A percentile compares a stretch with the other conserved stretches of the same genome.
These are phyloP conservation scores for Pseudozyma hubeiensis DNA, from an alignment of 1,284 basidiomycete genomes.

Conservation along the genomic window DNA sequence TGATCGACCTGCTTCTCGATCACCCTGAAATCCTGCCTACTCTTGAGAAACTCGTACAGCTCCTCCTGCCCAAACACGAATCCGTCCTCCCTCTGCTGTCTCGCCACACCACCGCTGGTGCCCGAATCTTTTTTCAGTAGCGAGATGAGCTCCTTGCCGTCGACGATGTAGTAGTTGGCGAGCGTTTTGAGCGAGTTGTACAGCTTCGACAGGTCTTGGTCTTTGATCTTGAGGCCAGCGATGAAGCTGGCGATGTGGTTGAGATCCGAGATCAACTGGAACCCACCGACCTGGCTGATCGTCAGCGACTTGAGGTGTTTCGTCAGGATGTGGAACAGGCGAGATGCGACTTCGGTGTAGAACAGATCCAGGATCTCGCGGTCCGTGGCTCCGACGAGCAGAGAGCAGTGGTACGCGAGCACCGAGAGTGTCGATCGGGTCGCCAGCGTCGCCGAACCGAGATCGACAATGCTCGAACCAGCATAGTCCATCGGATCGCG, in stretches of 20 bases:
- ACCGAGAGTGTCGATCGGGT: slow-evolving; percentile 87
- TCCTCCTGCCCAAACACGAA: slow-evolving; percentile 76
- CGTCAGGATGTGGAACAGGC: slow-evolving; percentile 88
- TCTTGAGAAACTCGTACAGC: slow-evolving; percentile 67
- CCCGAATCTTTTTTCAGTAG: slow-evolving; percentile 14
- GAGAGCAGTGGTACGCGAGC: slow-evolving; percentile 86
- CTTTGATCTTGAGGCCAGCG: slow-evolving; percentile 63
- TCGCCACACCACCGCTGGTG: background rate
- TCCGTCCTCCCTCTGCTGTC: slow-evolving; percentile 14
- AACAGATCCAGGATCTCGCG: slow-evolving; percentile 97
- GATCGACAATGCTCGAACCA: slow-evolving; percentile 32
- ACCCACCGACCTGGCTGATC: slow-evolving; percentile 90
- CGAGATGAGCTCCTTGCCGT: slow-evolving; percentile 79
- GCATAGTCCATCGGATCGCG: slow-evolving; percentile 86
- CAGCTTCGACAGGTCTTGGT: slow-evolving; percentile 80
- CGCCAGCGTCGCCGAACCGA: slow-evolving; percentile 80
- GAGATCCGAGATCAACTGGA: slow-evolving; percentile 94
- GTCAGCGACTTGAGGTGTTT: slow-evolving; percentile 97
- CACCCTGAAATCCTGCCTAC: slow-evolving; percentile 54
- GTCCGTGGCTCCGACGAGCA: slow-evolving; percentile 91
- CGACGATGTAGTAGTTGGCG: slow-evolving; percentile 85
- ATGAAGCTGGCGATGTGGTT: slow-evolving; percentile 93
- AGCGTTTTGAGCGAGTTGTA: slow-evolving; percentile 96
- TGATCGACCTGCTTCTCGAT: slow-evolving; percentile 66
- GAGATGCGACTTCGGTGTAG: slow-evolving; percentile 93